These are phyloP conservation scores for Termitomyces sp. DNA, from an alignment of 768 basidiomycete species.

Conservation along the genomic window DNA sequence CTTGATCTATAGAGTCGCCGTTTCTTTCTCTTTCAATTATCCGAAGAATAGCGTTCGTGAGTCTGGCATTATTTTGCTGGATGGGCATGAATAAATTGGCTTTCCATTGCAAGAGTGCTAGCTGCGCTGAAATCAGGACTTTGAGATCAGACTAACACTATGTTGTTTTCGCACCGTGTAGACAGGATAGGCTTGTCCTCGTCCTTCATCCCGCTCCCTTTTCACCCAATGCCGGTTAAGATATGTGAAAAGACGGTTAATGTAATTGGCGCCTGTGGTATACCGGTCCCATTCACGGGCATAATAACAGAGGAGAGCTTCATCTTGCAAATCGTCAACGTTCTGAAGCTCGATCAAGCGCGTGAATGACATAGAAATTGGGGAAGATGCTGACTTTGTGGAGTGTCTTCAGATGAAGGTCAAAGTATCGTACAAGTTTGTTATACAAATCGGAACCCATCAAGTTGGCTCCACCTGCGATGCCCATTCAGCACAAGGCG, in stretches of 20 bases:
- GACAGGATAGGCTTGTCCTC: slow-evolving; percentile 90
- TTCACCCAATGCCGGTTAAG: slow-evolving; percentile 99
- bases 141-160: background rate
- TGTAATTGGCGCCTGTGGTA: slow-evolving; percentile 95
- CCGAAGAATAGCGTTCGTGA: slow-evolving; percentile 82
- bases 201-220: slow-evolving; percentile 93
- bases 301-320: slow-evolving; percentile 86
- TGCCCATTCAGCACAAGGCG: slow-evolving; percentile 27
- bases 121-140: slow-evolving; percentile 36
- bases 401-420: slow-evolving; percentile 69
- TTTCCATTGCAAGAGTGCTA: slow-evolving; percentile 96
- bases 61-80: slow-evolving; percentile 75
- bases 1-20: slow-evolving; percentile 90
- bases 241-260: slow-evolving; percentile 96
- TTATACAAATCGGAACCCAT: slow-evolving; percentile 98
- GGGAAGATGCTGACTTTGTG: slow-evolving; percentile 27
- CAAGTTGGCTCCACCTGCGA: slow-evolving; percentile 80
- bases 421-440: slow-evolving; percentile 88
- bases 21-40: slow-evolving; percentile 92
- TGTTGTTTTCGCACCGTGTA: slow-evolving; percentile 67
- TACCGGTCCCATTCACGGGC: slow-evolving; percentile 93
- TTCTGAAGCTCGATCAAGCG: slow-evolving; percentile 37
- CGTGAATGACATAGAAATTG: background rate
- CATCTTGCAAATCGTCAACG: slow-evolving; percentile 78
- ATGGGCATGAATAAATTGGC: slow-evolving; percentile 83